These are phyloP conservation scores for Fusarium irregulare DNA, from an alignment of 2,329 filamentous ascomycete genomes.

Conservation along the genomic window DNA sequence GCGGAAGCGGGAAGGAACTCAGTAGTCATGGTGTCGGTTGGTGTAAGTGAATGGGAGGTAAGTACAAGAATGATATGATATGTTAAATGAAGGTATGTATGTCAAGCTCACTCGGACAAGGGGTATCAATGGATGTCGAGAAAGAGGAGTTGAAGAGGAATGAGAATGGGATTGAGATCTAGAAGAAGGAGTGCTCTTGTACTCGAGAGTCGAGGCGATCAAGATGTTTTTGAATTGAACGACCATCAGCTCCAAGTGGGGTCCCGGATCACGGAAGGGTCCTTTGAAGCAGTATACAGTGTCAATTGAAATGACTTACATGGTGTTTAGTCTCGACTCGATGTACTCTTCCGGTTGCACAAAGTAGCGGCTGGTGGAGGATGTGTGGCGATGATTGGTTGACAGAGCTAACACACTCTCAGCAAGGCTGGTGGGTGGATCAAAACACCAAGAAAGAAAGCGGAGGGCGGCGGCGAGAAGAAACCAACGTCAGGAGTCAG, in stretches of 20 bases:
- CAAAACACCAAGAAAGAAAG: constrained; percentile 31
- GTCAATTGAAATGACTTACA: not conserved
- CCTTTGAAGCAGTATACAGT: constrained; percentile 18
- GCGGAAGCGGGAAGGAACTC: constrained; percentile 72
- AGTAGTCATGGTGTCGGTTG: constrained; percentile 69
- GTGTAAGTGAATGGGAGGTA: constrained; percentile 1
- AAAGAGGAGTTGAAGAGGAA: constrained; percentile 1
- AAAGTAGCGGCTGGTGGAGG: constrained; percentile 12
- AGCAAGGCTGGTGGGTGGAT: constrained; percentile 40
- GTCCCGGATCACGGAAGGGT: constrained; percentile 16
- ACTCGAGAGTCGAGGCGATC: constrained; percentile 26
- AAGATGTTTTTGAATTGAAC: constrained; percentile 34
- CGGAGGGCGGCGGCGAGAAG: constrained; percentile 20
- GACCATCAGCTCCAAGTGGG: constrained; percentile 24
- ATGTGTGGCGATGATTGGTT: constrained; percentile 18
- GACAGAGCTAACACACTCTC: not conserved
- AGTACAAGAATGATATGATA: not conserved
- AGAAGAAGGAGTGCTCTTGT: constrained; percentile 21
- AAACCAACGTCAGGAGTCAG: not conserved
- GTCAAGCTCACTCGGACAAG: not conserved
- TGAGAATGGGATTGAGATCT: constrained; percentile 3
- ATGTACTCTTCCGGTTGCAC: constrained; percentile 20
- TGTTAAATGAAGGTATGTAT: not conserved
- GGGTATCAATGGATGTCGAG: constrained; percentile 1
- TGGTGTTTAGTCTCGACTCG: constrained; percentile 10